These are phyloP conservation scores for Sclerotinia spermophila DNA, from an alignment of 2,329 filamentous ascomycete species.

Conservation along the genomic window DNA sequence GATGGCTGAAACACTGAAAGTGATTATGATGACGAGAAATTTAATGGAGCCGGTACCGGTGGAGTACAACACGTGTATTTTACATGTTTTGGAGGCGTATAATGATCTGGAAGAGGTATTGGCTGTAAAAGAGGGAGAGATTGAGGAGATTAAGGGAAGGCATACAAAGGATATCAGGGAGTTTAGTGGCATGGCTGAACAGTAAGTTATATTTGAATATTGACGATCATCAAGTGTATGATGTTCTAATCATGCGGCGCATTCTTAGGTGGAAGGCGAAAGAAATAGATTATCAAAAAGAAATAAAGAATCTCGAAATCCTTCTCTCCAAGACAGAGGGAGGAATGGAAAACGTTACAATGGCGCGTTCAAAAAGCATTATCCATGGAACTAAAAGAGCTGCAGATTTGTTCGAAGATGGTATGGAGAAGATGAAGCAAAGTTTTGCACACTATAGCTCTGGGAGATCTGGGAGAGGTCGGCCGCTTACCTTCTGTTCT, in stretches of 20 bases:
- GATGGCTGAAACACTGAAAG: constrained; percentile 35
- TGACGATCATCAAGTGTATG: not conserved
- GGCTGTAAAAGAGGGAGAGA: constrained; percentile 24
- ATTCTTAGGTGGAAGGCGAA: constrained; percentile 29
- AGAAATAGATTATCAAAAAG: constrained; percentile 33
- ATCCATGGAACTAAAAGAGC: constrained; percentile 31
- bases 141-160: constrained; percentile 29
- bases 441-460: constrained; percentile 21
- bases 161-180: constrained; percentile 32
- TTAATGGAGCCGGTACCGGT: constrained; percentile 30
- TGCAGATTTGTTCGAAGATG: constrained; percentile 24
- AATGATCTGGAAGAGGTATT: constrained; percentile 28
- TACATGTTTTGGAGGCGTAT: constrained; percentile 37
- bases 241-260: not conserved
- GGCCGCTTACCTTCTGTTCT: not conserved
- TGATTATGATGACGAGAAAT: constrained; percentile 36
- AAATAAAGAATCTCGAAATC: constrained; percentile 36
- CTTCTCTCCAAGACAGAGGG: constrained; percentile 33
- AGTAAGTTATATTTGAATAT: not conserved
- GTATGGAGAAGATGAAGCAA: constrained; percentile 29
- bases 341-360: constrained; percentile 34
- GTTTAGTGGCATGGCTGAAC: constrained; percentile 30
- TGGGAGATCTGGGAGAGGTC: constrained; percentile 16
- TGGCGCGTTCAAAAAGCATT: constrained; percentile 34
- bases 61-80: constrained; percentile 35